Conservation (phyloP, 2,329 filamentous ascomycete genomes). For the Epichloe bromicola region DNA sequence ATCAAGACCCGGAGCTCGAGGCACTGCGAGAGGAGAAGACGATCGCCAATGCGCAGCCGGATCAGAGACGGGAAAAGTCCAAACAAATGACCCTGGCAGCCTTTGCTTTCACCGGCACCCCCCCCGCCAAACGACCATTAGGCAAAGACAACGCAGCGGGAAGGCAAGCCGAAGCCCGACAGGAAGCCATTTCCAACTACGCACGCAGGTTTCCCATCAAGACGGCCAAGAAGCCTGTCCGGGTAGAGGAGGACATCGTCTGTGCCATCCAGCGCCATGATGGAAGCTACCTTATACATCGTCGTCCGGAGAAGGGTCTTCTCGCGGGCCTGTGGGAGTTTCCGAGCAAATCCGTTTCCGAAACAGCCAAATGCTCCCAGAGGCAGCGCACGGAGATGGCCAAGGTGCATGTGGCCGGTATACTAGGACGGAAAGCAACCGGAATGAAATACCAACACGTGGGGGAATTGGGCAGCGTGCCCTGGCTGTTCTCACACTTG, state of each 20-base stretch:
- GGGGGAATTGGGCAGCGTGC: constrained; percentile 36
- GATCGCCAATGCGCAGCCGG: constrained; percentile 1
- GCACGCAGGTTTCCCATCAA: constrained; percentile 39
- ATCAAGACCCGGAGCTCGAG: constrained; percentile 12
- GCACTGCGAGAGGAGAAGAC: neutral
- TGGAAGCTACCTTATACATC: constrained; percentile 33
- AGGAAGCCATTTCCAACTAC: constrained; percentile 28
- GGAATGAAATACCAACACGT: constrained; percentile 17
- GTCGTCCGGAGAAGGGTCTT: constrained; percentile 39
- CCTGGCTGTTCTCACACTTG: constrained; percentile 45
- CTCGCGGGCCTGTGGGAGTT: constrained; percentile 45
- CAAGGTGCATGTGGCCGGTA: constrained; percentile 15
- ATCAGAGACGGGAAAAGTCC: constrained; percentile 8
- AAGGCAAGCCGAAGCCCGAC: constrained; percentile 12
- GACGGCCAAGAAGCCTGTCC: constrained; percentile 36
- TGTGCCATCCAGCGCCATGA: constrained; percentile 35
- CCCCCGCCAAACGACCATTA: neutral
- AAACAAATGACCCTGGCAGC: constrained; percentile 22
- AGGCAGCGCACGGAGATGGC: constrained; percentile 25
- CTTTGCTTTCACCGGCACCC: constrained; percentile 20
- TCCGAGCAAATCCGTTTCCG: constrained; percentile 29
- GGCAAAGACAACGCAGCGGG: constrained; percentile 1
- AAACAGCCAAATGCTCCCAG: constrained; percentile 9
- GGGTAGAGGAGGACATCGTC: constrained; percentile 39
- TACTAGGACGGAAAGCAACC: neutral